Percentiles rank a stretch among this genome's conserved stretches.
phyloP scores from a whole-genome alignment of 192 early-diverging fungal genomes.

The Diversispora epigaea region DNA sequence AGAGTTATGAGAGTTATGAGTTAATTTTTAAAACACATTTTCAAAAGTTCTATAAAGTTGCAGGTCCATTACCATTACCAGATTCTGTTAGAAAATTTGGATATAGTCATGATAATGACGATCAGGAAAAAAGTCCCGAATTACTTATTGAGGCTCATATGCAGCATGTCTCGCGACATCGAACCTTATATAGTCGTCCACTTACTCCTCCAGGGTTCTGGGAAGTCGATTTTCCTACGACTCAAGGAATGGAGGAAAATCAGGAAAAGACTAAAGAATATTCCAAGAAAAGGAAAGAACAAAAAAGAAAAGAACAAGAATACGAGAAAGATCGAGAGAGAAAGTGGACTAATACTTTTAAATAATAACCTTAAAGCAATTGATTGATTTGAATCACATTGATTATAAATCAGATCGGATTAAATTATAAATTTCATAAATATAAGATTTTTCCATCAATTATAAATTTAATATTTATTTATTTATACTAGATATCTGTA shows the following conservation, averaged over 20 bases:
- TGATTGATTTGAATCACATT: too few relatives aligned
- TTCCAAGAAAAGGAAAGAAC: slow-evolving; percentile 1
- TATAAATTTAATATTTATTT: neutral
- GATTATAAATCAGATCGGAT: too few relatives aligned
- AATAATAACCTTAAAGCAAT: too few relatives aligned
- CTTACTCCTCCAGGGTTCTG: slow-evolving; percentile 22
- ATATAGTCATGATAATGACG: neutral
- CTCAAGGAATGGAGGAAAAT: slow-evolving; percentile 8
- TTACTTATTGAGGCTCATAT: neutral
- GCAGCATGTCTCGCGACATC: neutral
- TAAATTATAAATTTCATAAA: too few relatives aligned
- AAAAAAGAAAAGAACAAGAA: neutral
- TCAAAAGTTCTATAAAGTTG: slow-evolving; percentile 2
- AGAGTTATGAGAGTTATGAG: too few relatives aligned
- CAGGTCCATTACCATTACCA: neutral
- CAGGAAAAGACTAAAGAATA: neutral
- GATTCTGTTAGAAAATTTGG: neutral
- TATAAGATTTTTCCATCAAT: neutral
- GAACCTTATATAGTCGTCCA: neutral
- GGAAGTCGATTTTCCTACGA: slow-evolving; percentile 7
- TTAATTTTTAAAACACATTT: neutral
- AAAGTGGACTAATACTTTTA: neutral
- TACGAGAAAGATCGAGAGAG: slow-evolving; percentile 2
- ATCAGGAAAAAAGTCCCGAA: neutral
- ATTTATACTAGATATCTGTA: too few relatives aligned